Evolutionary conservation across 129 eudicot species (phyloP), one percentile per base, ranked within the genome.

Genomic region (Flaveria trinervia): DNA sequence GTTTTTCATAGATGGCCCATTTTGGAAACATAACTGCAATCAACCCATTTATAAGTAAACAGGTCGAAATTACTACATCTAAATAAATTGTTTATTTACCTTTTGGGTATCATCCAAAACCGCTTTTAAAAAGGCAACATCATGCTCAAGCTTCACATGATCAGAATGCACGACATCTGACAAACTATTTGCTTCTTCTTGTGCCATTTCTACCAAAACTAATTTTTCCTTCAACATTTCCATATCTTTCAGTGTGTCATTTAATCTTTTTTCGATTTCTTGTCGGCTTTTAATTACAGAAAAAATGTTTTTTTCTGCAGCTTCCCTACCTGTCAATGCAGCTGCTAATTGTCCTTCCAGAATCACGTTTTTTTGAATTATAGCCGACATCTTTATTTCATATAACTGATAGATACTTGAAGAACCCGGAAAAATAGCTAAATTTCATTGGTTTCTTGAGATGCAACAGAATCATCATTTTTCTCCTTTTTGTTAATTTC

Each of bases 81-180:
- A 18, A 7, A 7, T 57, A 57, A 52, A 57, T 57, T 17, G 2
- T 9, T 25, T 60, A 17, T 28, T 30, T 83, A 93, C 96, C 98
- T 93, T 93, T 67, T 93, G 97, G n/a, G 98, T 93, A 76, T 93
- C 97, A 77, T 93, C 97, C 82, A 93, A 76, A 69, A 93, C 96
- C 0, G 97, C 98, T 67, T 90, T 93, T 5, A 93, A 85, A 78
- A 90, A 93, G 68, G 98, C 98, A 60, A 93, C 98, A 46, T 93
- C 98, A 70, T 93, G 98, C 82, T 90, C 98, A 54, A 93, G 96
- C 79, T 92, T 83, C 17, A 90, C 92, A 78, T 93, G 92, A 75
- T 93, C 98, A 4, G 98, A 88, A 65, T 93, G 98, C 14, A 90
- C 97, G 67, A 90, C 91, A 56, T 87, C 90, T 52, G 98, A 90